These are phyloP conservation scores for Acacia pycnantha DNA, from an alignment of 331 rosid species.

Conservation along the genomic window DNA sequence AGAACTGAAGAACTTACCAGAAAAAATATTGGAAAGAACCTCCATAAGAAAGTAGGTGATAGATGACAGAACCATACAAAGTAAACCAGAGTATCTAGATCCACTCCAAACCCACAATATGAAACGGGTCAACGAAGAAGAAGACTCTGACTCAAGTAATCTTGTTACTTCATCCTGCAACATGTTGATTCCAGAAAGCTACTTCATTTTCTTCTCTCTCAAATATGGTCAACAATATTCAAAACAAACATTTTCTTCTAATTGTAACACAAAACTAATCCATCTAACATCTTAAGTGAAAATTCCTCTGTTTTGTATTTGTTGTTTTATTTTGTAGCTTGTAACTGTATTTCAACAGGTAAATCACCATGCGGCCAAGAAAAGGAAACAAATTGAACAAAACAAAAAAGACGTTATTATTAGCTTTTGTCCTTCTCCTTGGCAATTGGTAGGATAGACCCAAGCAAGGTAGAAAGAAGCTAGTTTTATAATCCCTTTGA, in stretches of 20 bases:
- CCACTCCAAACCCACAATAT: constrained; percentile 53
- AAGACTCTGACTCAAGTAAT: constrained; percentile 40
- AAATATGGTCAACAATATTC: too few relatives aligned
- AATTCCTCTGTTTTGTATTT: neutral
- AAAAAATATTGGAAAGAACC: constrained; percentile 54
- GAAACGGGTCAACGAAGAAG: constrained; percentile 29
- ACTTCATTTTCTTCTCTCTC: neutral
- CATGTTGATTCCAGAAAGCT: neutral
- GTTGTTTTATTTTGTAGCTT: neutral
- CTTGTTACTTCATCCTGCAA: constrained; percentile 59
- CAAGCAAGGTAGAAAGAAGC: neutral
- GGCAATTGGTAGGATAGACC: neutral
- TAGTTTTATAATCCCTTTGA: neutral
- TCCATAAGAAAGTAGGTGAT: constrained; percentile 70
- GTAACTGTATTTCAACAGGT: neutral
- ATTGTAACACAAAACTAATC: neutral
- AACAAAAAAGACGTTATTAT: too few relatives aligned
- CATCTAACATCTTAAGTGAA: neutral
- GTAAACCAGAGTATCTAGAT: constrained; percentile 73
- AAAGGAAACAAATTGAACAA: too few relatives aligned
- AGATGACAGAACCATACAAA: constrained; percentile 72
- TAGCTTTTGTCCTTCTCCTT: neutral
- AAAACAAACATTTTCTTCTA: neutral
- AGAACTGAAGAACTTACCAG: constrained; percentile 48
- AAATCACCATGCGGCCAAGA: neutral